Evolutionary conservation across 2,329 filamentous ascomycete species (phyloP).

Genomic region (Phaeosphaeriaceae sp.): DNA sequence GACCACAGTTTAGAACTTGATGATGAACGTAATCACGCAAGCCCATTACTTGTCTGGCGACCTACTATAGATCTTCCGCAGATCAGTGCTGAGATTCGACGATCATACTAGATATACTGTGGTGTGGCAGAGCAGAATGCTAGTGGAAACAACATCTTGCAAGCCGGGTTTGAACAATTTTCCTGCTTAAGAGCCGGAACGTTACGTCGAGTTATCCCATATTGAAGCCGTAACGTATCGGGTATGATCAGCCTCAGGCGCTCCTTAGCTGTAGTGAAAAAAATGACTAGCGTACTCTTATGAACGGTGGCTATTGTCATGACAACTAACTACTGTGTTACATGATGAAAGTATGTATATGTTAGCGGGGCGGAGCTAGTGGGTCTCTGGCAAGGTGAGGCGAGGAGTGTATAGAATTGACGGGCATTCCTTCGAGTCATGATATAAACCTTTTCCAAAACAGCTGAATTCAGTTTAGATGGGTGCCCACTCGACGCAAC

Average conservation of each 20-base stretch:
- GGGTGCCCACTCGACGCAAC: too few relatives aligned
- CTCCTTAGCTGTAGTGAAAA: not conserved
- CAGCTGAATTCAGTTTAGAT: too few relatives aligned
- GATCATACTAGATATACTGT: conserved; percentile 19
- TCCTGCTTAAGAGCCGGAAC: not conserved
- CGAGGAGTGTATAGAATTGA: not conserved
- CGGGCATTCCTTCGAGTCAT: not conserved
- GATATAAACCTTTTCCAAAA: too few relatives aligned
- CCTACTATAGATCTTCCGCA: conserved; percentile 11
- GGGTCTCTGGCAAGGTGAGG: not conserved
- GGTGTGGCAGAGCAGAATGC: conserved; percentile 12
- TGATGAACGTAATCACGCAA: conserved; percentile 31
- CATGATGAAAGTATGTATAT: too few relatives aligned
- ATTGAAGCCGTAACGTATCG: not conserved
- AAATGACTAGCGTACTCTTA: not conserved
- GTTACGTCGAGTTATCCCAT: conserved; percentile 8
- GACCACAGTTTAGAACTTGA: conserved; percentile 26
- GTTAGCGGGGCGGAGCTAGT: not conserved
- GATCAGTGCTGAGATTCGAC: conserved; percentile 19
- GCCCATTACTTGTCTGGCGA: conserved; percentile 15
- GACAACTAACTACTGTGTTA: too few relatives aligned
- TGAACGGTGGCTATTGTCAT: not conserved
- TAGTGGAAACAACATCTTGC: too few relatives aligned
- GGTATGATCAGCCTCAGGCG: conserved; percentile 2
- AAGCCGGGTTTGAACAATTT: too few relatives aligned